A percentile compares a stretch with the other conserved stretches of the same genome.
Conservation (phyloP, 352 stramenopile species). For the Globisporangium nodosum region DNA sequence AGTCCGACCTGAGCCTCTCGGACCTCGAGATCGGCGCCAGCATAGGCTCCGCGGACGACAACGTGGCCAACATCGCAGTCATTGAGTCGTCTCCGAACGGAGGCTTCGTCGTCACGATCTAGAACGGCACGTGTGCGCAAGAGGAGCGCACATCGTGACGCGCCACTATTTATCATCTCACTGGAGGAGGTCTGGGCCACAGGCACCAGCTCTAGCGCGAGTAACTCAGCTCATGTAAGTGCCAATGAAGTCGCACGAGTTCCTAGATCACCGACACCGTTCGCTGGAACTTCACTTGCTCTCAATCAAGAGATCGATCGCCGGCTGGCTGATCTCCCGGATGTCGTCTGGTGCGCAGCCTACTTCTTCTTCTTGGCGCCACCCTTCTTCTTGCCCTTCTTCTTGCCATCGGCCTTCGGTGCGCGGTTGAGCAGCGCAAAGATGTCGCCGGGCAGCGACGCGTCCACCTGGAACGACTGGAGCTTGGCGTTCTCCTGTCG, state of each 20-base stretch:
- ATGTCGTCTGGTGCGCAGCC: not conserved
- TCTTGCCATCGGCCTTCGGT: constrained; percentile 65
- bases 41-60: constrained; percentile 1
- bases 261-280: too few relatives aligned
- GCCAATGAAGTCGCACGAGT: not conserved
- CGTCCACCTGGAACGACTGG: constrained; percentile 69
- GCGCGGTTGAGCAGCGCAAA: constrained; percentile 72
- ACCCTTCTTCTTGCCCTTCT: constrained; percentile 76
- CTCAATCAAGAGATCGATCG: not conserved
- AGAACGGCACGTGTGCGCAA: constrained; percentile 3
- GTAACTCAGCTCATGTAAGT: not conserved
- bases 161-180: not conserved
- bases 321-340: not conserved
- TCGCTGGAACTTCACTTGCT: too few relatives aligned
- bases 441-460: constrained; percentile 59
- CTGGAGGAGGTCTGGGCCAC: too few relatives aligned
- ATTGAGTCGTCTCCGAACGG: constrained; percentile 47
- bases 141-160: not conserved
- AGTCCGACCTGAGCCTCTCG: constrained; percentile 13
- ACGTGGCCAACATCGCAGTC: constrained; percentile 18
- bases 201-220: not conserved
- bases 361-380: constrained; percentile 65
- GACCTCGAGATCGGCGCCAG: constrained; percentile 14
- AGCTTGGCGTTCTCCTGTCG: constrained; percentile 54
- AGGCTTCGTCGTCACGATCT: constrained; percentile 61